These are phyloP conservation scores for Triangularia verruculosa DNA, from an alignment of 2,329 filamentous ascomycete genomes.

Conservation along the genomic window DNA sequence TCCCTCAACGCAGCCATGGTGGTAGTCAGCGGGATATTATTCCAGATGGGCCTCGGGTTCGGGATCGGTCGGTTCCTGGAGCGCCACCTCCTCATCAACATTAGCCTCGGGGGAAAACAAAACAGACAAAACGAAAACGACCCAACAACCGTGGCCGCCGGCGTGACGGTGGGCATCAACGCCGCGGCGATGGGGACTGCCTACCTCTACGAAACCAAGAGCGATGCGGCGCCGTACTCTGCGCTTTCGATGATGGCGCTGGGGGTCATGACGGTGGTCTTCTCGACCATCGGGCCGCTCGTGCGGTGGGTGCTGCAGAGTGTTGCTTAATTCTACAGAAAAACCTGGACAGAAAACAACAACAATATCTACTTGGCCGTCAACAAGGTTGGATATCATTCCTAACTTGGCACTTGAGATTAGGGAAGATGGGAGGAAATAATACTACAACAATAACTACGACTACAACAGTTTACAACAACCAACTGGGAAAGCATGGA, in stretches of 20 bases:
- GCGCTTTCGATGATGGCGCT: constrained; percentile 57
- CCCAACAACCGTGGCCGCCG: constrained; percentile 45
- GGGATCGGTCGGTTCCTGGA: constrained; percentile 29
- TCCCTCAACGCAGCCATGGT: constrained; percentile 50
- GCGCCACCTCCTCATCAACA: constrained; percentile 1
- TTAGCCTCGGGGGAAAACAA: constrained; percentile 9
- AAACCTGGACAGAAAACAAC: background rate
- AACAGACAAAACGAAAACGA: constrained; percentile 30
- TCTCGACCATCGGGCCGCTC: constrained; percentile 49
- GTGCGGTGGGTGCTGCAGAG: constrained; percentile 37
- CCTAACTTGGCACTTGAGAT: background rate
- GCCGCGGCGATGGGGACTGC: constrained; percentile 59
- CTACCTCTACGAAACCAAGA: constrained; percentile 53
- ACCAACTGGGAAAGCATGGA: too few species aligned
- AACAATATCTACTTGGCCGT: background rate
- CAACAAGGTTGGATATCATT: background rate
- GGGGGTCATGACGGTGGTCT: constrained; percentile 54
- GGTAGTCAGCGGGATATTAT: constrained; percentile 49
- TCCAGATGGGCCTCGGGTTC: constrained; percentile 35
- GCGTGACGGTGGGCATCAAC: constrained; percentile 55
- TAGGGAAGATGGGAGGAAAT: background rate
- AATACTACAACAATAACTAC: background rate
- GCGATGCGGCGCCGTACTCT: constrained; percentile 53
- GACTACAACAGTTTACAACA: background rate
- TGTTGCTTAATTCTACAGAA: constrained; percentile 27